These are phyloP conservation scores for Fraxinus excelsior DNA, from an alignment of 257 asterid species.

Conservation along the genomic window DNA sequence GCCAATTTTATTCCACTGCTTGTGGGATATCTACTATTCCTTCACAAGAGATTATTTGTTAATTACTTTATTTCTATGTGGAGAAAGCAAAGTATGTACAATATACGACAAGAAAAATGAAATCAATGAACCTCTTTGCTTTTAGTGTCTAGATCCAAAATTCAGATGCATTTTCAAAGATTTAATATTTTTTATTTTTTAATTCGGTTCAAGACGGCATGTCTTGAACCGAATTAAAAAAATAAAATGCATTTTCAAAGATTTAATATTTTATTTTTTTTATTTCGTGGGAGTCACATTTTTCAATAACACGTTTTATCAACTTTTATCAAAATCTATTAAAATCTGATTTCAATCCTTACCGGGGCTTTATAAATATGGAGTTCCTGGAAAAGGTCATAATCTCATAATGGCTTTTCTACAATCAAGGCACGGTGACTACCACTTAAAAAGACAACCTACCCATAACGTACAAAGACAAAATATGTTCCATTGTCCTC, in stretches of 20 bases:
- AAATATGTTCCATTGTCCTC: slow-evolving; percentile 29
- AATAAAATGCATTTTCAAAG: too few relatives aligned
- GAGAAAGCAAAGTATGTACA: slow-evolving; percentile 18
- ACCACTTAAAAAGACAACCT: slow-evolving; percentile 1
- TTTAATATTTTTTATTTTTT: too few relatives aligned
- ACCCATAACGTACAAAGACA: slow-evolving; percentile 21
- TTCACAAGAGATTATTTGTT: slow-evolving; percentile 3
- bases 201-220: too few relatives aligned
- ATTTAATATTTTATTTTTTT: too few relatives aligned
- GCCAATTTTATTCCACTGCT: not conserved
- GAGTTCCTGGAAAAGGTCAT: too few relatives aligned
- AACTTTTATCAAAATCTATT: too few relatives aligned
- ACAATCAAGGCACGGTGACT: slow-evolving; percentile 9
- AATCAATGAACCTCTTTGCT: slow-evolving; percentile 16
- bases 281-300: too few relatives aligned
- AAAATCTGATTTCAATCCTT: too few relatives aligned
- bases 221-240: too few relatives aligned
- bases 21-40: slow-evolving; percentile 18
- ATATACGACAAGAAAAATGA: not conserved
- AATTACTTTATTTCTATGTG: not conserved
- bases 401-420: too few relatives aligned
- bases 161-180: not conserved
- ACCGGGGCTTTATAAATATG: too few relatives aligned
- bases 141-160: slow-evolving; percentile 22
- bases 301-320: too few relatives aligned